A percentile compares a stretch with the other conserved stretches of the same genome.
These are phyloP conservation scores for Fusarium miscanthi DNA, from an alignment of 2,329 filamentous ascomycete species.

Conservation along the genomic window DNA sequence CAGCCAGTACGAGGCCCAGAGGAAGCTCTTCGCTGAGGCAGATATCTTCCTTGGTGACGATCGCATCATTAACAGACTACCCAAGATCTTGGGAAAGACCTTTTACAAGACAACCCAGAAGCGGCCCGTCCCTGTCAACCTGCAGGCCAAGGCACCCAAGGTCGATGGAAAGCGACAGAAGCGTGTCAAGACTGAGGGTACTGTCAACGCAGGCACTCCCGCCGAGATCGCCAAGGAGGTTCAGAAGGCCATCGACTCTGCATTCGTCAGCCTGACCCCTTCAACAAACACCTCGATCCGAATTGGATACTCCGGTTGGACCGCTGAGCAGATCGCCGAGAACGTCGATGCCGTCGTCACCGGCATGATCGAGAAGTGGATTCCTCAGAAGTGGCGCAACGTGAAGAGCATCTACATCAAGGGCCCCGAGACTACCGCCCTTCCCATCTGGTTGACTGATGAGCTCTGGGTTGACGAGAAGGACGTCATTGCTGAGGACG, in stretches of 20 bases:
- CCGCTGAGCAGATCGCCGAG: constrained; percentile 78
- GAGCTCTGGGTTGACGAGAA: constrained; percentile 88
- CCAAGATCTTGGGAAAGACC: constrained; percentile 84
- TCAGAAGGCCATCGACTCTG: constrained; percentile 78
- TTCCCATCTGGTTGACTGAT: constrained; percentile 94
- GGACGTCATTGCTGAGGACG: constrained; percentile 74
- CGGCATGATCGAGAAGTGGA: constrained; percentile 79
- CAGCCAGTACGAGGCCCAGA: constrained; percentile 86
- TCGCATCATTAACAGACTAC: constrained; percentile 79
- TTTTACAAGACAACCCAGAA: constrained; percentile 89
- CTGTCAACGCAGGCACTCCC: constrained; percentile 63
- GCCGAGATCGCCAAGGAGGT: constrained; percentile 82
- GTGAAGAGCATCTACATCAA: constrained; percentile 90
- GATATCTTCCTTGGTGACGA: constrained; percentile 96
- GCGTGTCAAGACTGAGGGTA: constrained; percentile 58
- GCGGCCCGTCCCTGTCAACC: constrained; percentile 84
- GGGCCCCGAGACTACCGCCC: constrained; percentile 84
- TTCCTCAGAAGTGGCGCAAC: constrained; percentile 89
- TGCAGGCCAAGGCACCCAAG: constrained; percentile 72
- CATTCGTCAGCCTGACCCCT: constrained; percentile 82
- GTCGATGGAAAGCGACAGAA: constrained; percentile 69
- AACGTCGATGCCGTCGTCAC: constrained; percentile 81
- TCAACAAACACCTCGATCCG: constrained; percentile 83
- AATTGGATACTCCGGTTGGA: constrained; percentile 80
- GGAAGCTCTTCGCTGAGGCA: constrained; percentile 86